Evolutionary conservation across 345 rosid genomes (phyloP), one percentile per base, ranked within the genome.

Genomic region (Camelina neglecta): DNA sequence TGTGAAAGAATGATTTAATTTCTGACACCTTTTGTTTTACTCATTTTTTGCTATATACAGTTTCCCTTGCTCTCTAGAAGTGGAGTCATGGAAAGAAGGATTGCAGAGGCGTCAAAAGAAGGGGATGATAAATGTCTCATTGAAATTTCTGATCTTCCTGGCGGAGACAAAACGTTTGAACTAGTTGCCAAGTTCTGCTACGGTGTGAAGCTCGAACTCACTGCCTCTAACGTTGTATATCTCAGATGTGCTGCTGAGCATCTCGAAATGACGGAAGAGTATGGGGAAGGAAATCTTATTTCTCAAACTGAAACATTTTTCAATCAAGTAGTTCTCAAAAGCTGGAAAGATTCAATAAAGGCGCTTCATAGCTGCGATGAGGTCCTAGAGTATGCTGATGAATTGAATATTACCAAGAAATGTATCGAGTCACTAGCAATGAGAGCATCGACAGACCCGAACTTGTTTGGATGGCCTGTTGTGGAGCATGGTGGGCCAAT

Each of bases 41-140:
- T 47, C 0, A 3, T n/a, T 15, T 35, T 16, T 26, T 59, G 56
- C 67, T 45, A 47, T 60, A 33, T 81, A 86, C 92, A 95, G 99
- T 95, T 95, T 75, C 99, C 99, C 16, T 69, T 95, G 81, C 96
- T 92, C 59, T 95, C 98, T 50, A 86, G 93, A 85, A 95, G 99
- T 74, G 97, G 98, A 74, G 85, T 88, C 21, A 81, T 95, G 96
- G 99, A 92, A 85, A 85, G 87, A 82, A 75, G 83, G 67, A 92
- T 95, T 60, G 93, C 98, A 12, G 89, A 89, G 71, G 90, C 86
- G 31, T 86, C 94, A 15, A 88, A 86, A 79, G 85, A 86, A 80
- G 91, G 75, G 26, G 91, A 90, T 72, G 93, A 89, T 68, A 88
- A 88, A 76, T 88, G 94, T 54, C 50, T 81, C 63, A 83, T 90